phyloP scores from a whole-genome alignment of 1,284 basidiomycete species.

The Stereum hirsutum region DNA sequence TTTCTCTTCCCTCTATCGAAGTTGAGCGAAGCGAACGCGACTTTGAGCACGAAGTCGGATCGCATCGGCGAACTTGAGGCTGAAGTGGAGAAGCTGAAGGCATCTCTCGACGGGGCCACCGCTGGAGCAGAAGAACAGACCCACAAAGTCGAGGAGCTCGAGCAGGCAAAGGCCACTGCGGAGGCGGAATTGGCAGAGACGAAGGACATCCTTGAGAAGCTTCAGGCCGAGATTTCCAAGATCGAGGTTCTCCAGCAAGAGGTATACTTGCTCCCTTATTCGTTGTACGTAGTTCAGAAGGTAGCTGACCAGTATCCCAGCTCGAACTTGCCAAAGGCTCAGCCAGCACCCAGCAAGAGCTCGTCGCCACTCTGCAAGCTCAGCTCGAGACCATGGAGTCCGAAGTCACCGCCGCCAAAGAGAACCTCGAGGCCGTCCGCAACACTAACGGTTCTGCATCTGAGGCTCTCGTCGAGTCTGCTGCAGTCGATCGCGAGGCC shows the following conservation, averaged over 20 bases:
- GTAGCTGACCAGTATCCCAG: conserved; percentile 23
- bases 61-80: conserved; percentile 40
- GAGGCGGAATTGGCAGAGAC: conserved; percentile 39
- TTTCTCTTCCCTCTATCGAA: conserved; percentile 20
- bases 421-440: conserved; percentile 42
- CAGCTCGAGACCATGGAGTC: conserved; percentile 41
- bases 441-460: conserved; percentile 34
- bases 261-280: conserved; percentile 26
- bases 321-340: conserved; percentile 38
- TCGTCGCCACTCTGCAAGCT: conserved; percentile 38
- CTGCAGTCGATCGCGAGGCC: conserved; percentile 52
- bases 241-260: conserved; percentile 36
- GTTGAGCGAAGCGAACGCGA: conserved; percentile 49
- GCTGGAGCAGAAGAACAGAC: conserved; percentile 40
- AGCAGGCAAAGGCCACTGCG: conserved; percentile 35
- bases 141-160: conserved; percentile 33
- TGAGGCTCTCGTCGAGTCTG: conserved; percentile 35
- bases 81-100: conserved; percentile 39
- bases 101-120: conserved; percentile 37
- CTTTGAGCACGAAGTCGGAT: conserved; percentile 40
- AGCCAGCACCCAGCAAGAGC: conserved; percentile 30
- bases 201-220: conserved; percentile 30
- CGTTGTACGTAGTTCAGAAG: conserved; percentile 3
- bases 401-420: conserved; percentile 41
- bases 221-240: conserved; percentile 29